A percentile compares a stretch with the other conserved stretches of the same genome.
Conservation (phyloP, 352 stramenopile genomes). For the Thraustochytrium sp. region DNA sequence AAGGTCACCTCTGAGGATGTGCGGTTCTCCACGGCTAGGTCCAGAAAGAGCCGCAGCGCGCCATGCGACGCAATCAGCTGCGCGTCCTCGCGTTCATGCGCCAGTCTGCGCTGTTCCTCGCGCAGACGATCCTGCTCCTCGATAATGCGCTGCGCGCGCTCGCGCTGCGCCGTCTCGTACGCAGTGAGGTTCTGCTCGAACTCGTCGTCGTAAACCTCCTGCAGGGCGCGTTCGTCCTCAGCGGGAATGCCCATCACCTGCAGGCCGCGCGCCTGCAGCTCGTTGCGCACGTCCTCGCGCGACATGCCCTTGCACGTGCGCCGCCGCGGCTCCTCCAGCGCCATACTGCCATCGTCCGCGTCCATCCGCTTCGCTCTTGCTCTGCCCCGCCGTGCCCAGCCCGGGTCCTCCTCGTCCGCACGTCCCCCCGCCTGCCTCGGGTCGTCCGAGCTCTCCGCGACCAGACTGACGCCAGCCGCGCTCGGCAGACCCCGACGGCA, state of each 20-base stretch:
- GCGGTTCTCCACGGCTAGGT: background rate
- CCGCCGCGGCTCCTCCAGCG: background rate
- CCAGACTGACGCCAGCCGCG: no score
- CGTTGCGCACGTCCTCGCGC: constrained; percentile 1
- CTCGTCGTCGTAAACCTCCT: constrained; percentile 16
- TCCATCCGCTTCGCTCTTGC: no score
- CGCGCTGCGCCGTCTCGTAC: background rate
- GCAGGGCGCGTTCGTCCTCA: constrained; percentile 8
- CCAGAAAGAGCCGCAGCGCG: constrained; percentile 14
- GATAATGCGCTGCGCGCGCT: background rate
- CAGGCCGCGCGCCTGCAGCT: constrained; percentile 21
- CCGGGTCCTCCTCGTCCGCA: no score
- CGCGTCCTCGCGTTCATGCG: constrained; percentile 2
- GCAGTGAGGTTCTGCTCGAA: background rate
- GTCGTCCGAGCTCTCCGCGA: no score
- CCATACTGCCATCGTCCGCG: background rate
- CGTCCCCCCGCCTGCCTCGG: no score
- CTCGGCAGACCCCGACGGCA: no score
- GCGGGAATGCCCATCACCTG: constrained; percentile 11
- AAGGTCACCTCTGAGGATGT: background rate
- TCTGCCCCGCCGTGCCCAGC: no score
- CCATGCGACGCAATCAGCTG: background rate
- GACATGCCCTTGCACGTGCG: background rate
- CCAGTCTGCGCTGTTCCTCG: background rate
- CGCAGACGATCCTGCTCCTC: constrained; percentile 17